phyloP scores from a whole-genome alignment of 2,329 filamentous ascomycete genomes.

The Drechslera avenae region DNA sequence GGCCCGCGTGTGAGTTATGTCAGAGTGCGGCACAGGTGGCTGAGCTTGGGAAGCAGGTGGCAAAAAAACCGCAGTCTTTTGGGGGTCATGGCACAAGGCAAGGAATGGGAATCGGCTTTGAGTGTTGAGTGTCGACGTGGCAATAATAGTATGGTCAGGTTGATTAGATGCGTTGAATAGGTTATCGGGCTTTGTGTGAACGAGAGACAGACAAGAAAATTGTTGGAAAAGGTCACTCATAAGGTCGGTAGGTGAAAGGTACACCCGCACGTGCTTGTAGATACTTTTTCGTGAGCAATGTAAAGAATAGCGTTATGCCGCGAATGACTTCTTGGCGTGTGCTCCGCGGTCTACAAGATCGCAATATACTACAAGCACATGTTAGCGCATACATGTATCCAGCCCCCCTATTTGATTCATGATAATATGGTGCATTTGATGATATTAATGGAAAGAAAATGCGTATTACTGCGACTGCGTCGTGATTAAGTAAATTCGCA shows the following conservation, averaged over 20 bases:
- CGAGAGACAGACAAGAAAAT: no score
- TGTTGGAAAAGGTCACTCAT: neutral
- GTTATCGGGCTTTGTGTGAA: neutral
- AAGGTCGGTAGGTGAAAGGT: neutral
- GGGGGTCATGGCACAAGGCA: neutral
- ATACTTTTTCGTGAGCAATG: neutral
- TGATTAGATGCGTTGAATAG: neutral
- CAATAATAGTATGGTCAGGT: neutral
- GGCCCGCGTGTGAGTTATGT: slow-evolving; percentile 3
- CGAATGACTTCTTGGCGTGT: no score
- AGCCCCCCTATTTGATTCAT: neutral
- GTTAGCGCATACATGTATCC: no score
- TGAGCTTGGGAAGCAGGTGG: neutral
- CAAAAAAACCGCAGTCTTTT: neutral
- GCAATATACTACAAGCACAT: no score
- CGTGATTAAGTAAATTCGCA: slow-evolving; percentile 2
- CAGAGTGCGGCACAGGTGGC: slow-evolving; percentile 6
- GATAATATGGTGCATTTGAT: no score
- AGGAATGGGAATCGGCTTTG: neutral
- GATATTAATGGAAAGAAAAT: neutral
- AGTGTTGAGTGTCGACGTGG: slow-evolving; percentile 1
- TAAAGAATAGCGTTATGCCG: neutral
- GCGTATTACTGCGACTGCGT: neutral
- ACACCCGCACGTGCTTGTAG: neutral
- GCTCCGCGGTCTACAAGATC: no score